Conservation (phyloP, 2,329 filamentous ascomycete genomes). For the Fusarium siculi region DNA sequence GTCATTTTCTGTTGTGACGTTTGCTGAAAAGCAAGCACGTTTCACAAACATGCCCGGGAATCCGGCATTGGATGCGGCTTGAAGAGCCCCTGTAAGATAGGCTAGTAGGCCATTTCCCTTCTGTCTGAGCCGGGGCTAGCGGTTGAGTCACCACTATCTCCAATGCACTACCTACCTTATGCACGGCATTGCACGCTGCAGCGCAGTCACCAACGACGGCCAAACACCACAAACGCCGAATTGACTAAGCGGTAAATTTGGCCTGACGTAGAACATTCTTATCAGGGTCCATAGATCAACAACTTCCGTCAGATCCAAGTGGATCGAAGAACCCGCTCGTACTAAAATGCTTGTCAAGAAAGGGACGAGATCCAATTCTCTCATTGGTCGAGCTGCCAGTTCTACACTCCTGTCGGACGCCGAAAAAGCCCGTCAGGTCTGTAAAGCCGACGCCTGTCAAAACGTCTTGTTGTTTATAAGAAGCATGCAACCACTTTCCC, state of each 20-base stretch:
- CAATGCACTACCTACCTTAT: too few relatives aligned
- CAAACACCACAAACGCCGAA: neutral
- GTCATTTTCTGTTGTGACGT: neutral
- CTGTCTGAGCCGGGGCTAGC: neutral
- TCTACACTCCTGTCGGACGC: conserved; percentile 1
- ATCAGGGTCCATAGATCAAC: neutral
- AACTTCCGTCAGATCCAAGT: neutral
- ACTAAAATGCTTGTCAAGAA: neutral
- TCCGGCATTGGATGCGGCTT: too few relatives aligned
- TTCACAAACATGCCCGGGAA: too few relatives aligned
- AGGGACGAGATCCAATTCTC: neutral
- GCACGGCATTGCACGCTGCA: neutral
- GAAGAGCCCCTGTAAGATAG: neutral
- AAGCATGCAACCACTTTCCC: neutral
- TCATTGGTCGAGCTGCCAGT: neutral
- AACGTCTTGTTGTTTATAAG: neutral
- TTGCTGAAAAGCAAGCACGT: neutral
- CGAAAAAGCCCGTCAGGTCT: conserved; percentile 4
- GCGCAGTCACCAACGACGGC: neutral
- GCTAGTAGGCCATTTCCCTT: neutral
- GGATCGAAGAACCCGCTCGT: neutral
- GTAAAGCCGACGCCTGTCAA: neutral
- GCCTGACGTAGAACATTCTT: neutral
- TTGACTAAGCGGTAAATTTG: conserved; percentile 15
- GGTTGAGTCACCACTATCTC: neutral